phyloP scores from a whole-genome alignment of 257 asterid genomes.

The Jacaranda copaia region DNA sequence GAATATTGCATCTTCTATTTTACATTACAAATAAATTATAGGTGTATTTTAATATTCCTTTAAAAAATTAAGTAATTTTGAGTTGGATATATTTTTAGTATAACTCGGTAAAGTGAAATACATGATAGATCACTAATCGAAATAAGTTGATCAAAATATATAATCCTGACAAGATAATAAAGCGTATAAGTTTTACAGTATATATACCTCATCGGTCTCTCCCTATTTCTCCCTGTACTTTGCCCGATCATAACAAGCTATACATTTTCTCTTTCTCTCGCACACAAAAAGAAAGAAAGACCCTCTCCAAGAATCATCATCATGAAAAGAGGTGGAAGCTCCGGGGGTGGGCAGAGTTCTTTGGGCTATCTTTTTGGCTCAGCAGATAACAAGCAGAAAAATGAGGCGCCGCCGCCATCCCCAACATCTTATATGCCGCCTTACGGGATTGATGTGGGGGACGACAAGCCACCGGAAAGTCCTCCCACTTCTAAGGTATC shows the following conservation, averaged over 20 bases:
- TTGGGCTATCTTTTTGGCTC: conserved; percentile 43
- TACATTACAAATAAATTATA: no score
- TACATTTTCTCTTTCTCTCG: background rate
- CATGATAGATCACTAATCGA: no score
- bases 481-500: conserved; percentile 11
- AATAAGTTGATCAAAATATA: no score
- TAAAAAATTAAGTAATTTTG: no score
- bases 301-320: background rate
- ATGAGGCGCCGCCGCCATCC: conserved; percentile 26
- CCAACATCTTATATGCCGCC: conserved; percentile 30
- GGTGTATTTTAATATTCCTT: no score
- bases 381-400: conserved; percentile 16
- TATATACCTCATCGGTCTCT: background rate
- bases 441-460: conserved; percentile 29
- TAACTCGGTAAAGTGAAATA: no score
- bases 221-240: background rate
- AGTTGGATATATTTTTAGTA: no score
- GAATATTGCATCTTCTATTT: no score
- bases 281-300: background rate
- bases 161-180: no score
- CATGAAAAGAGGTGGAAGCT: conserved; percentile 46
- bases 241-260: background rate
- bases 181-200: background rate
- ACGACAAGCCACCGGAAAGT: conserved; percentile 31
- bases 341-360: conserved; percentile 48